Evolutionary conservation across 2,329 filamentous ascomycete species (phyloP).

Genomic region (Phaeoacremonium minimum): DNA sequence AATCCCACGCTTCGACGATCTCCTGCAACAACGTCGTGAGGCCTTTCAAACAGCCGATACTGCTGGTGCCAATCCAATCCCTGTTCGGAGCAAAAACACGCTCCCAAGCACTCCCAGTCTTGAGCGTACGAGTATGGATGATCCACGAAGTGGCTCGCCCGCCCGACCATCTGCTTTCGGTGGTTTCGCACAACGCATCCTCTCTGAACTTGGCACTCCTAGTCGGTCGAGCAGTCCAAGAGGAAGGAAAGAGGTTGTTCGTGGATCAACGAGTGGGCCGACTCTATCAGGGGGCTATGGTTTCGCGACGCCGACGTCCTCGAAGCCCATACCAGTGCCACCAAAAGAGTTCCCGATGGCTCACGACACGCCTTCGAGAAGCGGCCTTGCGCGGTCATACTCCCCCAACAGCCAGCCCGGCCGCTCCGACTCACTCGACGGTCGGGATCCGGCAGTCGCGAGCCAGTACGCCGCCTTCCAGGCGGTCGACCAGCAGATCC

Average conservation of each 20-base stretch:
- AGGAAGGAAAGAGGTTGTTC: conserved; percentile 38
- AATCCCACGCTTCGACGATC: conserved; percentile 68
- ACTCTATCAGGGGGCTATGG: conserved; percentile 18
- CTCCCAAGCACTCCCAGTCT: conserved; percentile 18
- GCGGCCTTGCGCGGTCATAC: conserved; percentile 26
- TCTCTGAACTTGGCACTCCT: conserved; percentile 55
- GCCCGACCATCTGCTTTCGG: conserved; percentile 52
- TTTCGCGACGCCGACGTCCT: conserved; percentile 23
- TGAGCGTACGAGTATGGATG: conserved; percentile 39
- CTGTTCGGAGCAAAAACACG: conserved; percentile 15
- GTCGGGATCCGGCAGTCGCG: conserved; percentile 28
- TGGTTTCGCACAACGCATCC: conserved; percentile 57
- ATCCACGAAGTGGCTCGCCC: conserved; percentile 45
- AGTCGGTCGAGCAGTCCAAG: conserved; percentile 45
- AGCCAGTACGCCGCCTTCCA: conserved; percentile 57
- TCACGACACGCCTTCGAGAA: conserved; percentile 28
- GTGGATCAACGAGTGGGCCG: conserved; percentile 1
- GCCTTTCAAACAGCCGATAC: conserved; percentile 58
- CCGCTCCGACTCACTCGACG: conserved; percentile 16
- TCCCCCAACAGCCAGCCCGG: conserved; percentile 32
- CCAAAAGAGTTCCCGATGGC: conserved; percentile 37
- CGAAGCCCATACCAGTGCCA: conserved; percentile 28
- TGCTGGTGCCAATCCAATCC: conserved; percentile 25
- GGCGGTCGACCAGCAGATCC: conserved; percentile 60
- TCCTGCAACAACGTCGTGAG: conserved; percentile 61